Evolutionary conservation across 106 monocot species (phyloP), one percentile per base, ranked within the genome.

Genomic region (Acanthochlamys bracteata): DNA sequence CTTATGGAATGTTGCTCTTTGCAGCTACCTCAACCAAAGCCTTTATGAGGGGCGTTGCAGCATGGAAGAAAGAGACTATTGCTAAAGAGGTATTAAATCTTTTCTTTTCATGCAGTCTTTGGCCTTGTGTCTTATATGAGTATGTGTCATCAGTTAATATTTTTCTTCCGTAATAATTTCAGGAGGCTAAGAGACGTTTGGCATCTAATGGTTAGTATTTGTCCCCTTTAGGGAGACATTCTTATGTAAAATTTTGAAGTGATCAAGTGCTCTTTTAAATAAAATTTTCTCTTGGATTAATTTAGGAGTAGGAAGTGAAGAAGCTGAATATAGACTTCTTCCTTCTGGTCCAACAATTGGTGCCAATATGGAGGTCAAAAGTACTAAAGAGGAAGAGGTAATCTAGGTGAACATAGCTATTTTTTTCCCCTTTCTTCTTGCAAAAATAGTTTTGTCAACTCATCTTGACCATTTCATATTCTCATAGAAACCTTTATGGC

Each of bases 61-160:
- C 83, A 69, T 93, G 93, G 93, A 89, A 85, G 71, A 93, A 86
- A 66, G 93, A 93, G 73, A 85, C 89, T 24, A 64, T 89, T 17
- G 47, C 80, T 20, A 88, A 79, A 67, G 79, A 71, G 74, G 88
- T 86, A 53, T 41, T 8, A 43, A 43, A 43, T 43, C 13, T 43
- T 43, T 13, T 7, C 7, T 43, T 13, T 8, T 43, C 43, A 43
- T 43, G 43, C 43, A n/a, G n/a, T n/a, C n/a, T n/a, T n/a, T n/a
- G n/a, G n/a, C n/a, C n/a, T n/a, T 43, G 7, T 43, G 13, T 43
- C 43, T 43, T 43, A 13, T 43, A 13, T 43, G 13, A 43, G 7
- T 43, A 43, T 7, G 13, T 13, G 13, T 53, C 24, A 16, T 24
- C 17, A n/a, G 0, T 45, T 19, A 52, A n/a, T n/a, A n/a, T 43